Evolutionary conservation across 495 filamentous ascomycete species (phyloP), one percentile per base, ranked within the genome.

Genomic region (Amorphotheca resinae): DNA sequence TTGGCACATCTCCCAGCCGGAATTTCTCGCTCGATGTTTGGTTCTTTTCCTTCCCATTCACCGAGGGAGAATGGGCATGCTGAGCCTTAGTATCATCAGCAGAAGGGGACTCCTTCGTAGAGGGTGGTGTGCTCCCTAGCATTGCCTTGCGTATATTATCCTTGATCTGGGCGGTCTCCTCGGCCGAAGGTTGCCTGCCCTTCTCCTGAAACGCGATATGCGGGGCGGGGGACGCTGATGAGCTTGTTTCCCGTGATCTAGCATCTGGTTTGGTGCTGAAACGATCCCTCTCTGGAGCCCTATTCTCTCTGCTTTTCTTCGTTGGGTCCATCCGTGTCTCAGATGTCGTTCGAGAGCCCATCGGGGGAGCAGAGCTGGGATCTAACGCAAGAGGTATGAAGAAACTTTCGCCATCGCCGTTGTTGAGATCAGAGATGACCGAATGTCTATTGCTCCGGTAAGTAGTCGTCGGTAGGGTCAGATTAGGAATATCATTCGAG

Each of bases 171-270:
- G 62, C 60, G 23, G 46, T 64, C 25, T 72, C 68, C 8, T 76
- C 72, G 9, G 68, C 64, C 4, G 71, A 70, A 3, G 64, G 46
- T 52, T 84, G 76, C 35, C 84, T 73, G 0, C 77, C 77, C 56
- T 87, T 88, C 54, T 93, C 85, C 58, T 93, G 87, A 58, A 84
- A 93, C 28, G 85, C 84, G 55, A 95, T 93, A 60, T 96, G 87
- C 25, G 87, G 84, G 6, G 83, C 85, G n/a, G n/a, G n/a, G 8
- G 74, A 66, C 2, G 66, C 59, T 34, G 66, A 64, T 4, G 66
- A 66, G 21, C 64, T 65, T 9, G 52, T 42, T 55, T 65, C 42
- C 61, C 64, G 6, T 32, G 54, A 33, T 20, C 43, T 50, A 22
- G n/a, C 16, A 15, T 52, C 50, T 31, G 17, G 32, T 43, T 57